A percentile compares a stretch with the other conserved stretches of the same genome.
These are phyloP conservation scores for Arthrobotrys conoides DNA, from an alignment of 2,329 filamentous ascomycete species.

Conservation along the genomic window DNA sequence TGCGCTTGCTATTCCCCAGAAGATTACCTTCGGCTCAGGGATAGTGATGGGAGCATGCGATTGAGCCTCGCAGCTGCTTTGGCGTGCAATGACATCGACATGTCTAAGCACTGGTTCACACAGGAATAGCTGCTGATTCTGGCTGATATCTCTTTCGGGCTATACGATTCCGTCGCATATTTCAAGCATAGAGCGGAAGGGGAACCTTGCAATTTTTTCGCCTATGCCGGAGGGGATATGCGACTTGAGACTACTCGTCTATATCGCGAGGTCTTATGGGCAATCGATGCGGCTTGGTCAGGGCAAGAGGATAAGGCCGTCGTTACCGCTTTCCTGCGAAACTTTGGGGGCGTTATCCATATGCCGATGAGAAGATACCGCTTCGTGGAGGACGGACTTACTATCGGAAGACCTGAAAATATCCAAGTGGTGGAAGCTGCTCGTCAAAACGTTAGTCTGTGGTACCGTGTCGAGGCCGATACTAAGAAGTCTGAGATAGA, in stretches of 20 bases:
- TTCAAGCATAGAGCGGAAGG: background rate
- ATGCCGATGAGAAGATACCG: slow-evolving; percentile 1
- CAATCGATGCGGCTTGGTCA: background rate
- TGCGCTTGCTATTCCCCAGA: background rate
- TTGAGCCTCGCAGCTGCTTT: background rate
- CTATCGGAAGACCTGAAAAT: background rate
- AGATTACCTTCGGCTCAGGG: background rate
- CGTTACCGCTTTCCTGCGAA: background rate
- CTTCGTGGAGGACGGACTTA: background rate
- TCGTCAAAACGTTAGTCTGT: background rate
- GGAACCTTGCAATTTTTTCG: background rate
- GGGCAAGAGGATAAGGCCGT: background rate
- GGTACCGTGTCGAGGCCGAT: background rate
- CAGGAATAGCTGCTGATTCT: background rate
- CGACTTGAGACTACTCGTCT: background rate
- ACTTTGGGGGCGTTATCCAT: background rate
- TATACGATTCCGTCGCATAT: background rate
- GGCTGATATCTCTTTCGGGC: background rate
- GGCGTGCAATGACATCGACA: background rate
- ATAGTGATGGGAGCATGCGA: background rate
- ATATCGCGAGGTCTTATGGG: background rate
- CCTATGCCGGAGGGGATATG: background rate
- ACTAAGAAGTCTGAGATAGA: background rate
- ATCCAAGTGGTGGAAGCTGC: background rate
- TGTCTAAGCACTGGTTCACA: background rate